Base-by-base conservation (phyloP, 805 yeast genomes). In the Barnettozyma sp. region DNA sequence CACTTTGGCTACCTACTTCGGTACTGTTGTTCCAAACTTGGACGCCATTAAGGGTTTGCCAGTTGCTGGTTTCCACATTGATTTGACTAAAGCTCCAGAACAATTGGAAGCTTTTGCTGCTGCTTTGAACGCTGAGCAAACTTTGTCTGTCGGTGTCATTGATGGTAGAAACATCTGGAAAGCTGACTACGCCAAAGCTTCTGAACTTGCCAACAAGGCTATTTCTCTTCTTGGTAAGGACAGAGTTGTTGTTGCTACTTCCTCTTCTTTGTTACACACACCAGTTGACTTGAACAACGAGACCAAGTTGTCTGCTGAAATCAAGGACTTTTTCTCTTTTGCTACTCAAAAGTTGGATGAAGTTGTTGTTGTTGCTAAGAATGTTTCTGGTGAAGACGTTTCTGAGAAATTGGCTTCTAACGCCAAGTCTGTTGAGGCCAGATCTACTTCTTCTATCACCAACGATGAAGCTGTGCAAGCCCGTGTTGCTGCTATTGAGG, bases 81-180 rank as follows among this genome's bases (percentile, higher is more conserved):
- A 92, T 73, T 85, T 86, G 56, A 90, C 78, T 65, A 87, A 97
- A 75, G 82, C 77, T 53, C 95, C 97, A 58, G 95, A 85, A 66
- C 98, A 92, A 76, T 78, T 92, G 50, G 90, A 85, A 40, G 84
- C 77, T 39, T 94, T 84, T 54, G 67, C 74, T 43, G 68, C 73
- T 40, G 70, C 82, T 56, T 67, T 90, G 41, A 61, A 71, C 49
- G 74, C 69, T 46, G 68, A 76, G 49, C 95, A 92, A 73, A 68
- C 72, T 46, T 73, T 92, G 60, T 90, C 97, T 44, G 95, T 82
- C 50, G 98, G 98, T 85, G 76, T 92, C 56, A 88, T 92, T 58
- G 94, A 87, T 59, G 98, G 98, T 71, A 87, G 98, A 78, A 92
- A 92, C 81, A 86, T 92, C 70, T 92, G 98, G 98, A 92, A 92